phyloP scores from a whole-genome alignment of 2,329 filamentous ascomycete genomes.

The Pezicula neosporulosa region DNA sequence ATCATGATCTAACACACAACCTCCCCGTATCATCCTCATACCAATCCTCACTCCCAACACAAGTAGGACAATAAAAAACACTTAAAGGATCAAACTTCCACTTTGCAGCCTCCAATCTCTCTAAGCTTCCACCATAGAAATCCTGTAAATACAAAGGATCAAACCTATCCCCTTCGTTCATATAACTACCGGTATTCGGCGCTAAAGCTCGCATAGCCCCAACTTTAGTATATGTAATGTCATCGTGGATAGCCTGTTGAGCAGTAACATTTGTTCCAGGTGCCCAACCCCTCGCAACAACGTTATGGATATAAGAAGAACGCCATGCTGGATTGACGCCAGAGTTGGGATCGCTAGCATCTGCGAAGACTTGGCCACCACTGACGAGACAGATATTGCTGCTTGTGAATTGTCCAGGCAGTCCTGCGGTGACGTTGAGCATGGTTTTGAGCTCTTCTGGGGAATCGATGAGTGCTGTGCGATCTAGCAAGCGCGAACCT shows the following conservation, averaged over 20 bases:
- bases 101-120: slow-evolving; percentile 29
- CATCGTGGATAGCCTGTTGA: slow-evolving; percentile 13
- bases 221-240: slow-evolving; percentile 27
- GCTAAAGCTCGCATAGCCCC: slow-evolving; percentile 31
- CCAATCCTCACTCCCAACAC: slow-evolving; percentile 34
- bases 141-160: slow-evolving; percentile 29
- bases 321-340: slow-evolving; percentile 29
- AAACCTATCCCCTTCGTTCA: slow-evolving; percentile 38
- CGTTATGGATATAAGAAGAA: slow-evolving; percentile 13
- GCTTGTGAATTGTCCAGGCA: slow-evolving; percentile 15
- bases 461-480: slow-evolving; percentile 14
- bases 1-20: neutral
- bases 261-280: neutral
- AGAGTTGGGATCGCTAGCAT: slow-evolving; percentile 21
- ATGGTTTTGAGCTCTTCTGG: slow-evolving; percentile 14
- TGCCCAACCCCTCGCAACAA: slow-evolving; percentile 11
- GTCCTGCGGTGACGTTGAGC: slow-evolving; percentile 24
- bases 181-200: slow-evolving; percentile 37
- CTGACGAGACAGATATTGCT: slow-evolving; percentile 26
- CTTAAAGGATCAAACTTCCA: slow-evolving; percentile 28
- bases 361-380: slow-evolving; percentile 27
- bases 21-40: slow-evolving; percentile 2
- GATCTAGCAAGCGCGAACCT: slow-evolving; percentile 27
- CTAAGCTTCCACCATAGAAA: slow-evolving; percentile 34
- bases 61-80: slow-evolving; percentile 35